A percentile compares a stretch with the other conserved stretches of the same genome.
Conservation (phyloP, 768 basidiomycete species). For the Lactarius trivialis region DNA sequence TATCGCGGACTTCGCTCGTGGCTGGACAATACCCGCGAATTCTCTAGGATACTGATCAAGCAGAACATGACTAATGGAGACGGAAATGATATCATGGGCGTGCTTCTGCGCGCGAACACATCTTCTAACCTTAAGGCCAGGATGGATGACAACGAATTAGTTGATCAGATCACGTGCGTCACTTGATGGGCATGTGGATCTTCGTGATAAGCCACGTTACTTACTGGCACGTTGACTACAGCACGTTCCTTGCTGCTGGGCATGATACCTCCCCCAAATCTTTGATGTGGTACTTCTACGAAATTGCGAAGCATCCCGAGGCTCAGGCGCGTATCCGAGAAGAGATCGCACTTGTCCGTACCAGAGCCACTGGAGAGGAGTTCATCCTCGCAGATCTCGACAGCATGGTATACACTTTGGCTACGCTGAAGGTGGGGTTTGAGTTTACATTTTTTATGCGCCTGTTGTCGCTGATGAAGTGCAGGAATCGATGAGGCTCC, state of each 20-base stretch:
- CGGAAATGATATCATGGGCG: not conserved
- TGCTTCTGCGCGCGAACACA: not conserved
- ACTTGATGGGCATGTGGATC: not conserved
- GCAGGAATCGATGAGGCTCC: not conserved
- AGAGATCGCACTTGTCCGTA: constrained; percentile 9
- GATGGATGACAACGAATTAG: not conserved
- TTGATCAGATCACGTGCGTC: not conserved
- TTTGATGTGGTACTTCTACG: not conserved
- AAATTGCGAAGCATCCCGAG: not conserved
- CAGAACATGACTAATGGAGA: not conserved
- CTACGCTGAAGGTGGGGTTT: constrained; percentile 7
- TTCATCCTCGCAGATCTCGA: not conserved
- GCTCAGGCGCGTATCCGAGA: constrained; percentile 12
- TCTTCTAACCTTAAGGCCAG: not conserved
- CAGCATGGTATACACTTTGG: not conserved
- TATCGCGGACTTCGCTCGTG: not conserved
- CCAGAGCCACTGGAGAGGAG: not conserved
- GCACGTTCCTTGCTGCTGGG: not conserved
- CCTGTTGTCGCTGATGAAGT: not conserved
- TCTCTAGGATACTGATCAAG: not conserved
- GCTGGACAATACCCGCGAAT: not conserved
- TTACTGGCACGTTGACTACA: not conserved
- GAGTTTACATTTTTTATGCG: not conserved
- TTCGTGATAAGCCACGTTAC: not conserved
- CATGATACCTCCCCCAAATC: not conserved